Conservation (phyloP, 192 early-diverging fungal species). For the Spizellomyces sp. region DNA sequence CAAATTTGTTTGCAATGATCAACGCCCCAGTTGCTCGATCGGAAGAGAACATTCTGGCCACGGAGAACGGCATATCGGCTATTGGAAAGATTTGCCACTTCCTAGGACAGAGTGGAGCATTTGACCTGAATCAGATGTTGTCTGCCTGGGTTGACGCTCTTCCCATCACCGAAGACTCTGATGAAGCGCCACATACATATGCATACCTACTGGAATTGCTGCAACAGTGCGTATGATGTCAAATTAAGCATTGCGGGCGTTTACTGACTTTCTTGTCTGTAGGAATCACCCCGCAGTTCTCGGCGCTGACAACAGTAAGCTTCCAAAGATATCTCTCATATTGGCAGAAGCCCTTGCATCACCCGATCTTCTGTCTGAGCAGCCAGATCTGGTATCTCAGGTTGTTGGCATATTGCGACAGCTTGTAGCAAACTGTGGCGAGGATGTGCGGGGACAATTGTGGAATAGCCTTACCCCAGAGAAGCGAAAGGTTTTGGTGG, state of each 20-base stretch:
- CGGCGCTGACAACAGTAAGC: constrained; percentile 61
- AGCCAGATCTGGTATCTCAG: background rate
- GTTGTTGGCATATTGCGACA: constrained; percentile 3
- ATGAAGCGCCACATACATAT: constrained; percentile 81
- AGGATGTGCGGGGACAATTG: background rate
- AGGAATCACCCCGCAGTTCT: constrained; percentile 66
- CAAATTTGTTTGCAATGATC: constrained; percentile 73
- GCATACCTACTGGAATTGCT: constrained; percentile 44
- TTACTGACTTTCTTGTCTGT: constrained; percentile 18
- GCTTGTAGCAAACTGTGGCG: background rate
- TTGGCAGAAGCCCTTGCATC: constrained; percentile 63
- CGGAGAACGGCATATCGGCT: constrained; percentile 93
- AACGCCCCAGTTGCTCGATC: constrained; percentile 64
- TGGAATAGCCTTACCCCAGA: constrained; percentile 21
- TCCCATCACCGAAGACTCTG: constrained; percentile 86
- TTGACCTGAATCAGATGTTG: constrained; percentile 43
- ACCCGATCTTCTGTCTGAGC: constrained; percentile 8
- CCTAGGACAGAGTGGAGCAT: constrained; percentile 17
- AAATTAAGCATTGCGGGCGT: background rate
- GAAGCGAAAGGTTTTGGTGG: constrained; percentile 12
- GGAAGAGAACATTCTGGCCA: constrained; percentile 79
- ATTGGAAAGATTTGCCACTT: constrained; percentile 75
- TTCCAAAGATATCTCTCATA: constrained; percentile 61
- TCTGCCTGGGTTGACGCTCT: constrained; percentile 73
- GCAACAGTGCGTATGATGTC: background rate